Evolutionary conservation across 2,329 filamentous ascomycete species (phyloP), one percentile per base, ranked within the genome.

Genomic region (Balansia obtecta): DNA sequence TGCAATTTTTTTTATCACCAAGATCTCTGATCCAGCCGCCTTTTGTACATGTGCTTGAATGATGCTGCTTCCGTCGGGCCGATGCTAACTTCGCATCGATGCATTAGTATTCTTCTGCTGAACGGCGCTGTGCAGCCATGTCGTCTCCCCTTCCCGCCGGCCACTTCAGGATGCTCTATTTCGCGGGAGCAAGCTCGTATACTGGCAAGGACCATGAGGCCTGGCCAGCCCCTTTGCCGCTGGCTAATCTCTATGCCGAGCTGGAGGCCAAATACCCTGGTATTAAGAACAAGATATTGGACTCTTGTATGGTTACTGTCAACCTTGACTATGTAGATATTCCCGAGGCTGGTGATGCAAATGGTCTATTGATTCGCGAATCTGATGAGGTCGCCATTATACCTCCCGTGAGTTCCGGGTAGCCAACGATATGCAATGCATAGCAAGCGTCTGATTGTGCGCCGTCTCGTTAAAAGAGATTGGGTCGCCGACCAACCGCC

Each of bases 331-430:
- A 94, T 68, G 81, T 91, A 61, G 85, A 93, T 62, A 58, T 88
- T 11, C 71, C 76, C 11, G 71, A 72, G 40, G 67, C 68, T 33
- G 65, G 65, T 16, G 65, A 68, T 16, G 60, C 60, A 15, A 61
- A 62, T 9, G 68, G 69, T 15, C 57, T 72, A 27, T 63, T 79
- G 50, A 85, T 94, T 51, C 68, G 80, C 48, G 79, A 80, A 54
- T 86, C 83, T 30, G 88, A 94, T 62, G 88, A 94, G 69, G 86
- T 94, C 50, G 88, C 85, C 41, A 85, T 94, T 37, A 91, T 94
- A 51, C 88, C 88, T 34, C 88, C 88, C 10, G 88, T 94, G 56
- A 94, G 88, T 71, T 89, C 88, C 38, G 88, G 88, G 4, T 93
- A 66, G 75, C 51, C 47, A 45, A 49, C 7, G 11, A 49, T 32